Conservation (phyloP, 1,139 yeast genomes). For the Debaryomyces sp. region DNA sequence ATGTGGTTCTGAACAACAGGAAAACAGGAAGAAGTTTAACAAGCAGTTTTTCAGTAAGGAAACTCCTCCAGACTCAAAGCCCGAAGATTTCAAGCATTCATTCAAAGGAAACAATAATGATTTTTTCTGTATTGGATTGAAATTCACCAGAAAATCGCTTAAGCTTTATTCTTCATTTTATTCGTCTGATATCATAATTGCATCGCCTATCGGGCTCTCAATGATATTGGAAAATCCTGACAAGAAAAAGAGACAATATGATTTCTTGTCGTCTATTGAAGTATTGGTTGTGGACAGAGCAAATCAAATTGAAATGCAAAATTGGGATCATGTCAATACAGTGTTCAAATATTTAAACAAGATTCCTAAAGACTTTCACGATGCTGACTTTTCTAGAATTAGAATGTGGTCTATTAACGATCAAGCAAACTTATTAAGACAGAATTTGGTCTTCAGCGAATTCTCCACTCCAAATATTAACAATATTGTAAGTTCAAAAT, state of each 20-base stretch:
- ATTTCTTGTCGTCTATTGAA: conserved; percentile 88
- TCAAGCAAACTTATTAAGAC: conserved; percentile 73
- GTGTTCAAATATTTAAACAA: conserved; percentile 73
- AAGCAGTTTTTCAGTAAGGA: conserved; percentile 68
- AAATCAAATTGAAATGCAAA: conserved; percentile 88
- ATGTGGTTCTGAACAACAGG: conserved; percentile 74
- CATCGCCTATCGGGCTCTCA: conserved; percentile 90
- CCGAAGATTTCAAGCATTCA: conserved; percentile 76
- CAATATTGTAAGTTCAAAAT: conserved; percentile 58
- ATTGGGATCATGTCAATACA: conserved; percentile 82
- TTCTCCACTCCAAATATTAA: conserved; percentile 82
- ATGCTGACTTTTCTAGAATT: conserved; percentile 89
- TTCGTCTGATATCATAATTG: conserved; percentile 81
- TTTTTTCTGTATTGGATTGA: conserved; percentile 85
- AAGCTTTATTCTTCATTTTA: conserved; percentile 85
- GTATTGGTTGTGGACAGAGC: conserved; percentile 78
- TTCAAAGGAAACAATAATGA: conserved; percentile 93
- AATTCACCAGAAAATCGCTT: conserved; percentile 84
- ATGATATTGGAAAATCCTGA: conserved; percentile 73
- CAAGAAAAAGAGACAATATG: conserved; percentile 59
- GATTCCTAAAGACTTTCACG: conserved; percentile 76
- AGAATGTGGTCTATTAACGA: conserved; percentile 93
- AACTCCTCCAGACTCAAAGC: conserved; percentile 60
- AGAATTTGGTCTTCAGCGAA: conserved; percentile 73
- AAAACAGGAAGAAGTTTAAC: conserved; percentile 75